These are phyloP conservation scores for Rosellinia necatrix DNA, from an alignment of 2,329 filamentous ascomycete species.

Conservation along the genomic window DNA sequence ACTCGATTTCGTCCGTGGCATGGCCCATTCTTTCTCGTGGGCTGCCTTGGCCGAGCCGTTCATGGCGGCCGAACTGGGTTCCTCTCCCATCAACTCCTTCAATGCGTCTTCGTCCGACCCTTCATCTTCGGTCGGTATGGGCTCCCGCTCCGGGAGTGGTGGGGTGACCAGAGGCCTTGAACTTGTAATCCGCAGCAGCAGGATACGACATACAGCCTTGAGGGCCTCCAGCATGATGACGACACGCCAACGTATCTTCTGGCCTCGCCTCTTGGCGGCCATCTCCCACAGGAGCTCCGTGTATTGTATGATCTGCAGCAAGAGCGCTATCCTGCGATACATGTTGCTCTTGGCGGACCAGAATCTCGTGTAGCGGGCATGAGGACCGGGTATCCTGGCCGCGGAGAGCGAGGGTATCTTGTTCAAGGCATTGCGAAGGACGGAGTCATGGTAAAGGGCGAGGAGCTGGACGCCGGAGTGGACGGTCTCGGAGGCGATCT, in stretches of 20 bases:
- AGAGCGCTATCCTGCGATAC: conserved; percentile 80
- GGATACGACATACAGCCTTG: conserved; percentile 82
- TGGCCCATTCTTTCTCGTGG: conserved; percentile 72
- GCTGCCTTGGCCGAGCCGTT: conserved; percentile 56
- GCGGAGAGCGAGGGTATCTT: conserved; percentile 61
- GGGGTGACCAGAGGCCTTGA: conserved; percentile 82
- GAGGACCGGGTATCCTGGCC: conserved; percentile 59
- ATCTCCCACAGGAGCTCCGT: conserved; percentile 98
- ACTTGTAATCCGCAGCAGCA: conserved; percentile 81
- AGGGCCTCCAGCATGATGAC: conserved; percentile 82
- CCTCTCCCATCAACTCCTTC: conserved; percentile 44
- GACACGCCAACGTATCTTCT: conserved; percentile 82
- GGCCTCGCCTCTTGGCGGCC: conserved; percentile 84
- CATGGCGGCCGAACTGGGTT: conserved; percentile 44
- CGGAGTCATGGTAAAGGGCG: conserved; percentile 88
- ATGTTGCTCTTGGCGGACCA: conserved; percentile 67
- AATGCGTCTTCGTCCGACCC: conserved; percentile 53
- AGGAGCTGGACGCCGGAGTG: conserved; percentile 89
- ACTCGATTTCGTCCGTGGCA: conserved; percentile 91
- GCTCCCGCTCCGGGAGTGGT: conserved; percentile 82
- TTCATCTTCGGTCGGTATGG: conserved; percentile 64
- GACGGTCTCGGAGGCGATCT: conserved; percentile 90
- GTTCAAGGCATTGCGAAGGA: conserved; percentile 71
- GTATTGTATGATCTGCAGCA: conserved; percentile 90
- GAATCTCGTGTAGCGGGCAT: conserved; percentile 69